A percentile compares a stretch with the other conserved stretches of the same genome.
phyloP scores from a whole-genome alignment of 2,329 filamentous ascomycete genomes.

The Ophiocordyceps camponoti-leonardi region DNA sequence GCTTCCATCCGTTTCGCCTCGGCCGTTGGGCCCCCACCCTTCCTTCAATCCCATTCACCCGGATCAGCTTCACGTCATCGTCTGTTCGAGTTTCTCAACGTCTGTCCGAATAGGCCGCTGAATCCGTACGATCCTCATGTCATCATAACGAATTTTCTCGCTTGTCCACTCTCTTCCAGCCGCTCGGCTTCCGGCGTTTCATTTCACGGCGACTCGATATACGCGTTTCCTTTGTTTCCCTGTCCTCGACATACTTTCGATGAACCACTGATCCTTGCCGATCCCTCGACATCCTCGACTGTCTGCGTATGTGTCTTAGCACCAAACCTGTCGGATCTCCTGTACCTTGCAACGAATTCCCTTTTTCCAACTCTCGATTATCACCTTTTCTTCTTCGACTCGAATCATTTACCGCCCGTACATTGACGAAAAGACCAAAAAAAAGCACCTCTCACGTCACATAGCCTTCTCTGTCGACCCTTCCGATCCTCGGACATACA shows the following conservation, averaged over 20 bases:
- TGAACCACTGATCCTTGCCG: constrained; percentile 22
- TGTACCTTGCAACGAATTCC: constrained; percentile 17
- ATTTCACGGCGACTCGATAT: constrained; percentile 15
- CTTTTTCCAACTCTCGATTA: neutral
- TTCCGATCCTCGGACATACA: neutral
- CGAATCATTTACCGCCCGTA: neutral
- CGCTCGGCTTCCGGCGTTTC: constrained; percentile 12
- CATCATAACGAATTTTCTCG: constrained; percentile 22
- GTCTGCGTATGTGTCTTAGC: constrained; percentile 8
- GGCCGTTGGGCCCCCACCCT: neutral
- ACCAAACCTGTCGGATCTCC: constrained; percentile 4
- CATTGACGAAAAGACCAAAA: neutral
- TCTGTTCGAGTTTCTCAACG: constrained; percentile 1
- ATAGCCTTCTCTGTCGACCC: constrained; percentile 1
- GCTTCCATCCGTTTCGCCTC: neutral
- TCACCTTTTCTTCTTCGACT: neutral
- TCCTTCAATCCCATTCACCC: neutral
- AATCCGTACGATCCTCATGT: constrained; percentile 20
- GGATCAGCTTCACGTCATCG: constrained; percentile 4
- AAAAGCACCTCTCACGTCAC: neutral
- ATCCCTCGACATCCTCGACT: constrained; percentile 8
- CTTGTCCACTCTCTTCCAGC: constrained; percentile 15
- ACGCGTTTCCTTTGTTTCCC: constrained; percentile 18
- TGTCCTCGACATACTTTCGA: constrained; percentile 14
- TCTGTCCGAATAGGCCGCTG: neutral